Evolutionary conservation across 176 grass and related monocot species (phyloP), one percentile per base, ranked within the genome.

Genomic region (Triticum urartu): DNA sequence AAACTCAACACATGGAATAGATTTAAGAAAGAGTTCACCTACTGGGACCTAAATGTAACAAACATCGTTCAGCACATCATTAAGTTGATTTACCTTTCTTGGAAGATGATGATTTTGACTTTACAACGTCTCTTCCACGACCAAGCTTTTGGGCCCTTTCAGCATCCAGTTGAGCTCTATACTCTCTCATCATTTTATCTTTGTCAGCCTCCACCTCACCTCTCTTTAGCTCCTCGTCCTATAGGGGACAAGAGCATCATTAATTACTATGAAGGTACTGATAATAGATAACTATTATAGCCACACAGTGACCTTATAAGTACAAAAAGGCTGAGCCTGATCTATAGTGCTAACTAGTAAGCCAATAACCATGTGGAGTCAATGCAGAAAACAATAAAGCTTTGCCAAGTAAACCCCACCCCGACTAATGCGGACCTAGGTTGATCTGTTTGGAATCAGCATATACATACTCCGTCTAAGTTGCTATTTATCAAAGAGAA

Each of bases 181-280:
- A 99, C 67, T 99, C 94, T 91, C 90, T 99, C 97, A 99, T 99
- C 97, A 99, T 99, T 90, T 90, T 99, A 92, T 97, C 97, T 82
- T 99, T 99, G 78, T 99, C 94, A 47, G 94, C 97, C 81, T 99
- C 97, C 72, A 94, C 13, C 83, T 99, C 97, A 88, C 91, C 92
- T 78, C 91, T 94, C 87, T 94, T 99, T 70, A 97, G 38, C 79
- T 99, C 97, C 36, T 99, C 97, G 70, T 99, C 97, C 97, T 99
- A 88, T 48, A 39, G 92, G 42, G 84, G 43, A 81, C 30, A 22
- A 67, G 15, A 89, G 68, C n/a, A 81, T 5, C 25, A 80, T 79
- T 4, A 47, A 47, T 59, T 59, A 79, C 22, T 30, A 54, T 6
- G 36, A 0, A 82, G 35, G 30, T 64, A 77, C 24, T 3, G 9